A percentile compares a stretch with the other conserved stretches of the same genome.
Evolutionary conservation across 2,329 filamentous ascomycete genomes (phyloP).

Genomic region (Niveomyces coronatus): DNA sequence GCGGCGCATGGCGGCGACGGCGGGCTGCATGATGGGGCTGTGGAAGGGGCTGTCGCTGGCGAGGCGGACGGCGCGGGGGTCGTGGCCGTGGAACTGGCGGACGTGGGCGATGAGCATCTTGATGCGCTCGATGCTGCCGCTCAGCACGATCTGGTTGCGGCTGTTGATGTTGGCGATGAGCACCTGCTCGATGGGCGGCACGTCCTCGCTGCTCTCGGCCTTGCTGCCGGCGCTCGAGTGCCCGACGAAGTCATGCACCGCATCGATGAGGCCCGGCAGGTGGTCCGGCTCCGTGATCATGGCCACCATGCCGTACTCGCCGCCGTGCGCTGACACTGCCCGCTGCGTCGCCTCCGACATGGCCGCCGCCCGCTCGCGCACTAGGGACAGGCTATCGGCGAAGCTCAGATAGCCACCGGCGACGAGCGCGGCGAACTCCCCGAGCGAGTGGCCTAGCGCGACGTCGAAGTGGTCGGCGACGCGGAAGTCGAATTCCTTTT

Average conservation of each 20-base stretch:
- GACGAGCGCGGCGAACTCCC: conserved; percentile 86
- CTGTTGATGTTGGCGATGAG: conserved; percentile 89
- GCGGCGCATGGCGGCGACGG: conserved; percentile 60
- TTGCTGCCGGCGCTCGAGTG: conserved; percentile 55
- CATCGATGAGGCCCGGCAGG: conserved; percentile 56
- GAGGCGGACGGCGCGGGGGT: conserved; percentile 75
- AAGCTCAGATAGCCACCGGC: conserved; percentile 73
- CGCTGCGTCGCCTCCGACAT: conserved; percentile 69
- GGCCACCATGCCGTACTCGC: conserved; percentile 90
- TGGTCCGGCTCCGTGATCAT: conserved; percentile 78
- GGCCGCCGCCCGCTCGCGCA: conserved; percentile 66
- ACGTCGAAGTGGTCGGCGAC: conserved; percentile 64
- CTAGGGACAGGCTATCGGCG: conserved; percentile 65
- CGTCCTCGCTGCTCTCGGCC: conserved; percentile 54
- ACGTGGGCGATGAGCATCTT: conserved; percentile 73
- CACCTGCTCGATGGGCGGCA: conserved; percentile 75
- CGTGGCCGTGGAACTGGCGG: conserved; percentile 81
- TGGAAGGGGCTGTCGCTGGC: conserved; percentile 88
- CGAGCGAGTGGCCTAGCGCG: conserved; percentile 80
- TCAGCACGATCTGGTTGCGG: conserved; percentile 92
- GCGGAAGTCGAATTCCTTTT: conserved; percentile 73
- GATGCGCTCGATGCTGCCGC: conserved; percentile 76
- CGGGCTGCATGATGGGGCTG: conserved; percentile 83
- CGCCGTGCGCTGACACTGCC: conserved; percentile 57
- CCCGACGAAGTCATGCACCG: conserved; percentile 71